Percentiles rank a stretch among this genome's conserved stretches.
These are phyloP conservation scores for Jamesozyma spencerorum DNA, from an alignment of 805 yeast genomes.

Conservation along the genomic window DNA sequence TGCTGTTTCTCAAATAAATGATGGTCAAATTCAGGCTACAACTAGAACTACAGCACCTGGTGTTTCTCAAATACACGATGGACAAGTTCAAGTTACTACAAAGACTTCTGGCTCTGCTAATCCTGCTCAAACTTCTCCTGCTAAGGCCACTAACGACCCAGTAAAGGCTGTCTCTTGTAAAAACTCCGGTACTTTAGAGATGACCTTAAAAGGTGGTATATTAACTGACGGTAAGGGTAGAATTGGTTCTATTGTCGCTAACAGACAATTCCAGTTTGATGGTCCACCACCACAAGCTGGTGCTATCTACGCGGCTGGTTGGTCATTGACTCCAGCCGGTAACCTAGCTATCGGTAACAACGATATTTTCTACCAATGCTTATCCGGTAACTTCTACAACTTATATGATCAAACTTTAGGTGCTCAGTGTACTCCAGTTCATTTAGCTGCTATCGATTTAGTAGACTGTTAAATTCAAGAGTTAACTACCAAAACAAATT, in stretches of 20 bases:
- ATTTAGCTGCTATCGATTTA: constrained; percentile 49
- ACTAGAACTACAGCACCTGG: constrained; percentile 25
- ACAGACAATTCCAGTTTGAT: constrained; percentile 67
- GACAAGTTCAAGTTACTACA: constrained; percentile 29
- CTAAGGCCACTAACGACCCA: constrained; percentile 31
- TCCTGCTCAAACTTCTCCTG: constrained; percentile 30
- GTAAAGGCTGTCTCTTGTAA: constrained; percentile 36
- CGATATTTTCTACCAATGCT: constrained; percentile 54
- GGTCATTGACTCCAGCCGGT: constrained; percentile 44
- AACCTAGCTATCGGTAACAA: constrained; percentile 49
- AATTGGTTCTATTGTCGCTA: constrained; percentile 60
- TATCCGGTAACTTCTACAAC: constrained; percentile 61
- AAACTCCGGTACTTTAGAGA: constrained; percentile 41
- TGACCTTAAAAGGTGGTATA: constrained; percentile 42
- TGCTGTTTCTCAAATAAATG: constrained; percentile 21
- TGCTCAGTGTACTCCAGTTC: constrained; percentile 53
- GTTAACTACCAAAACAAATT: not conserved
- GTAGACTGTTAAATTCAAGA: constrained; percentile 38
- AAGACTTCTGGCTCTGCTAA: constrained; percentile 27
- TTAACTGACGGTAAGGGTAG: constrained; percentile 48
- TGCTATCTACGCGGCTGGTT: constrained; percentile 50
- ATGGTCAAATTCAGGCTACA: constrained; percentile 30
- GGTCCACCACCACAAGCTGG: constrained; percentile 71
- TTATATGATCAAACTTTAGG: constrained; percentile 51
- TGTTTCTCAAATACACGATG: constrained; percentile 38